Evolutionary conservation across 2,329 filamentous ascomycete genomes (phyloP), one percentile per base, ranked within the genome.

Genomic region (Incumbomyces lentus): DNA sequence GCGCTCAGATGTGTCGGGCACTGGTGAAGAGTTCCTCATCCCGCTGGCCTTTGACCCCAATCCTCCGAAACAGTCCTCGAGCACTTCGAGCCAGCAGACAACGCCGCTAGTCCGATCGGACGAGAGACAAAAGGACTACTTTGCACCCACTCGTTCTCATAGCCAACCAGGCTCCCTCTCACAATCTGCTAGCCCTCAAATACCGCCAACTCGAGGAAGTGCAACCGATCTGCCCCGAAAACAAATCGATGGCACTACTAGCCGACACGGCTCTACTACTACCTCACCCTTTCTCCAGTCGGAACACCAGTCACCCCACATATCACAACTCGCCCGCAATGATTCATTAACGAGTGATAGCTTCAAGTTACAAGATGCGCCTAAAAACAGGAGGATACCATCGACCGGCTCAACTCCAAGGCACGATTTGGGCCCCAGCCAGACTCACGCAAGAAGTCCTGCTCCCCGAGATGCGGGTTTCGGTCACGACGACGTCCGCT

Each of bases 361-460:
- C 22, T 89, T 89, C 65, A 86, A 82, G 64, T 66, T 92, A 36
- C 86, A 90, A 59, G 86, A 94, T 40, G 85, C 84, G 1, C 86
- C 87, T 0, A 84, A 81, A 63, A 76, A 72, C 58, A 75, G 72
- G 60, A 30, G 77, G 75, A 57, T 74, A 66, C 34, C 59, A 60
- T 38, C 53, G 63, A 14, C 46, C 50, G 35, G 30, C 35, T 48
- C 52, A 10, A 52, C 50, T 36, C 53, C 53, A 26, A 48, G 40
- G 29, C 47, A 47, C 12, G 51, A 55, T 11, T 7, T 31, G 11
- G 26, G 46, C 30, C 30, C 43, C 2, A 49, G 52, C 19, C 47
- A 49, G 2, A 22, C 49, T 10, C 48, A 51, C 16, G 52, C 54
- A 31, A 49, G 41, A 33, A 44, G 58, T 58, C 29, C 52, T 38